Evolutionary conservation across 2,329 filamentous ascomycete species (phyloP).

Genomic region (Hymenoscyphus scutula): DNA sequence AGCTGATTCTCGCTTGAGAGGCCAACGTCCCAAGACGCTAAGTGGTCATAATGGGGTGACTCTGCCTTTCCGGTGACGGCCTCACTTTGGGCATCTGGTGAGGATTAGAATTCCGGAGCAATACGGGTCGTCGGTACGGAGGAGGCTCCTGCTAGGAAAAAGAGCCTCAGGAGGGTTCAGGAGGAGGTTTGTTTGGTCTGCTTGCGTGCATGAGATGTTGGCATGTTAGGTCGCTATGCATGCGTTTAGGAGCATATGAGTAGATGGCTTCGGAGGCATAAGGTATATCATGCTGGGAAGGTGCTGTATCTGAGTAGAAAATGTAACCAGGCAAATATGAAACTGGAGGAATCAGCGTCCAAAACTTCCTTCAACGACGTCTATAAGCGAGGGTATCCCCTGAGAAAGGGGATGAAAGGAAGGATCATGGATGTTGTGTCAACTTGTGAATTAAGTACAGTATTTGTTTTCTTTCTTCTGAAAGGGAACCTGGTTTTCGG

Average conservation of each 20-base stretch:
- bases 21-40: conserved; percentile 12
- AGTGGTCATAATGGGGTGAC: conserved; percentile 25
- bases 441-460: too few species aligned
- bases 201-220: too few species aligned
- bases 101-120: not conserved
- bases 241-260: not conserved
- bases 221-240: too few species aligned
- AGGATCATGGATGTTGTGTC: not conserved
- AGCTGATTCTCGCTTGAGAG: conserved; percentile 8
- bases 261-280: not conserved
- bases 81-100: conserved; percentile 6
- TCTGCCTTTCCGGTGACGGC: conserved; percentile 13
- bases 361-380: not conserved
- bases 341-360: conserved; percentile 1
- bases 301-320: not conserved
- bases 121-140: not conserved
- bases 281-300: not conserved
- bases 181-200: too few species aligned
- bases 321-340: not conserved
- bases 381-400: not conserved
- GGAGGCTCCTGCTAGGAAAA: not conserved
- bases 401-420: not conserved
- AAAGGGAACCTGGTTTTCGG: not conserved
- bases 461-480: not conserved
- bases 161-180: too few species aligned